Conservation (phyloP, 2,329 filamentous ascomycete genomes). For the Diplodia corticola region DNA sequence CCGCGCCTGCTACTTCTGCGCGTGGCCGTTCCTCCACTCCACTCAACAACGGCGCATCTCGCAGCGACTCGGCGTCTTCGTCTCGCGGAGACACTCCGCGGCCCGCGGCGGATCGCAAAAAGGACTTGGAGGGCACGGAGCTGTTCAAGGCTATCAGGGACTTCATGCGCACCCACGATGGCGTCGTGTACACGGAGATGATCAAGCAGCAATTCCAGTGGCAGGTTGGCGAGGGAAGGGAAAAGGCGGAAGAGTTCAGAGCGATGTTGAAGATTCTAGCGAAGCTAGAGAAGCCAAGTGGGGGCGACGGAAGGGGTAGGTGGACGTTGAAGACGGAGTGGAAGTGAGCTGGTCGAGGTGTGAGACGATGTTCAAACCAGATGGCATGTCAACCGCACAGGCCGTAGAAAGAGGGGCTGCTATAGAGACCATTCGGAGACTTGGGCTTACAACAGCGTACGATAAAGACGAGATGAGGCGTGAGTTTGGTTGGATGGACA, state of each 20-base stretch:
- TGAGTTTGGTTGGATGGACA: not conserved
- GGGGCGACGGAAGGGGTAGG: constrained; percentile 68
- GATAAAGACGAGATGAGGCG: not conserved
- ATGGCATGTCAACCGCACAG: not conserved
- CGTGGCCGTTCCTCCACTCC: not conserved
- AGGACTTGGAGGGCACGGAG: constrained; percentile 42
- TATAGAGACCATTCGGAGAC: not conserved
- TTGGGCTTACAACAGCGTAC: not conserved
- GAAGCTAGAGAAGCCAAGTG: constrained; percentile 76
- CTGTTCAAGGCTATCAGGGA: constrained; percentile 64
- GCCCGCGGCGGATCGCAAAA: constrained; percentile 24
- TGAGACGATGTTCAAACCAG: no score
- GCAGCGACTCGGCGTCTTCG: constrained; percentile 33
- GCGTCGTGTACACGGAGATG: constrained; percentile 77
- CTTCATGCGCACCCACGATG: constrained; percentile 76
- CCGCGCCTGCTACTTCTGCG: constrained; percentile 22
- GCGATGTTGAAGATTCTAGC: constrained; percentile 65
- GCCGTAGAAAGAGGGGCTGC: not conserved
- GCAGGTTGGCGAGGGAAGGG: constrained; percentile 6
- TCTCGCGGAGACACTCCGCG: constrained; percentile 31
- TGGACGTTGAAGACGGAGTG: constrained; percentile 64
- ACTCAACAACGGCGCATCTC: constrained; percentile 20
- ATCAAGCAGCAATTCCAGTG: constrained; percentile 76
- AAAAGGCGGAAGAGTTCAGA: not conserved
- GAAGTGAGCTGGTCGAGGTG: constrained; percentile 23